Evolutionary conservation across 73 alveolate species (phyloP), one percentile per base, ranked within the genome.

Genomic region (Urostyla sp.): DNA sequence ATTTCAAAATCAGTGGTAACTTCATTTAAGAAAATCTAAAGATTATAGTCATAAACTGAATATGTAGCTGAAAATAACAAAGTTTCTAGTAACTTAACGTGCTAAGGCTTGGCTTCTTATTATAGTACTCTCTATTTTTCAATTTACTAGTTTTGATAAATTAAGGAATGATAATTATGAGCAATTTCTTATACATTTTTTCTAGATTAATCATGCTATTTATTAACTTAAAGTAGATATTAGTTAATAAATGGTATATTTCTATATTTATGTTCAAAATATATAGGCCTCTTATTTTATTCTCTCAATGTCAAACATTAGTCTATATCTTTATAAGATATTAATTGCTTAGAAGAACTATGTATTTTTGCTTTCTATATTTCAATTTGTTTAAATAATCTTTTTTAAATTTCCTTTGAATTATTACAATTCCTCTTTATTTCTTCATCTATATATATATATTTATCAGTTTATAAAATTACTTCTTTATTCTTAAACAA

Each of bases 301-400:
- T 16, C 7, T 43, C 79, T 63, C 0, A 60, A 38, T 1, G 79
- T 63, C 8, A 63, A 32, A 46, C 79, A 63, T 38, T 63, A 63
- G 45, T 63, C 44, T 16, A 63, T 63, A 16, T 63, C 79, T 40
- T 63, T 63, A 30, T 5, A 63, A 1, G 79, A 63, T 38, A 63
- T 24, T 21, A 63, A 24, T 23, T 63, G 44, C 44, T 63, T 63
- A 26, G 37, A 63, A 20, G 79, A 57, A 3, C 61, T 43, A 21
- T 40, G 37, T 27, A 63, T 63, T 24, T 63, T 63, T 20, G 53
- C 31, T 63, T 60, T 63, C 44, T 63, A 57, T 3, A 63, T 63
- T 43, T 63, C 79, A 43, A 63, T 63, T 50, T 63, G 37, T 18
- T 43, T 63, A 31, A 63, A 63, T 43, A 63, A 23, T n/a, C 7